Base-by-base conservation (phyloP, 495 filamentous ascomycete genomes). In the Penicillium roqueforti region DNA sequence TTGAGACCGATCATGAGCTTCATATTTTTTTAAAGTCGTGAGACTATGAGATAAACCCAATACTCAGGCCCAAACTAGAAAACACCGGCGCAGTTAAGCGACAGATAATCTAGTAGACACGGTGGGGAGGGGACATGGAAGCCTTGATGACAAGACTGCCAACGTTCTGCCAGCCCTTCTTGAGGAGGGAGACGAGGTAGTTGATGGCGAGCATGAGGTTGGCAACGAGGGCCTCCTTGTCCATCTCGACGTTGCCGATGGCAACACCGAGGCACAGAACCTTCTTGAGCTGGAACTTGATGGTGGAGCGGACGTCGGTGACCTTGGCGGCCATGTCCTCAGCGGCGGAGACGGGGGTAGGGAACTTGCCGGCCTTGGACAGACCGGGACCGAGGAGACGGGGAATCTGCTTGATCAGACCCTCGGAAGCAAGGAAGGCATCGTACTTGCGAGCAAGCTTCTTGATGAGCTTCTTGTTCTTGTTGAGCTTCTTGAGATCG, bases 391-490 rank as follows among this genome's bases (percentile, higher is more conserved):
- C 93, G 64, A 98, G 78, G 67, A 98, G 91, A 95, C 93, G 93
- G 59, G 93, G 93, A 68, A 98, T 97, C 84, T 97, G 95, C 83
- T 95, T 96, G 85, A 98, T 95, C 62, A 98, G 78, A 69, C 86
- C 76, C 68, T 98, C 93, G 70, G 92, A 97, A 70, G 93, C 87
- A 69, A 98, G 77, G 80, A 98, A 98, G 61, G 92, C 92, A 80
- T 98, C 95, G 85, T 98, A 97, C 82, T 97, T 97, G 82, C 91
- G 90, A 60, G 93, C 95, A 57, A 98, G 89, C 86, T 97, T 98
- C 88, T 98, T 98, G 87, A 98, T 97, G 65, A 98, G 85, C 86
- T 98, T 98, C 87, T 98, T 98, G 88, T 98, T 98, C 88, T 97
- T 98, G 86, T 98, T 98, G 60, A 98, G 88, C 87, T 98, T 98